Percentiles rank a stretch among this genome's conserved stretches.
phyloP scores from a whole-genome alignment of 768 basidiomycete species.

The Tricholoma flavovirens region DNA sequence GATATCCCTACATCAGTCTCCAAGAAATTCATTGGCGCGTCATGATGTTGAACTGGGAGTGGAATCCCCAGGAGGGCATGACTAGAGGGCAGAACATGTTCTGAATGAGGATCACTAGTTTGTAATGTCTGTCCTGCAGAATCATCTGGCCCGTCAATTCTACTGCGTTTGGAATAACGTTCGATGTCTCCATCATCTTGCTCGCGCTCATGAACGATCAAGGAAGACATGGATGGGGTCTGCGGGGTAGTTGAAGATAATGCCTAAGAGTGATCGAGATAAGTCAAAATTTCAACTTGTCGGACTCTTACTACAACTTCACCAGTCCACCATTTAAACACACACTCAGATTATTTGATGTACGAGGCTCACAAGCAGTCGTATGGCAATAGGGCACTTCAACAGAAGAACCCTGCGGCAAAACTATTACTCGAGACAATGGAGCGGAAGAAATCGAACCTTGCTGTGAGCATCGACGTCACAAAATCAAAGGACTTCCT shows the following conservation, averaged over 20 bases:
- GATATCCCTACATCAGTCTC: conserved; percentile 90
- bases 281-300: conserved; percentile 9
- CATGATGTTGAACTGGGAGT: conserved; percentile 41
- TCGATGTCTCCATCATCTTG: conserved; percentile 39
- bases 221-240: conserved; percentile 26
- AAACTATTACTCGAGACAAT: conserved; percentile 74
- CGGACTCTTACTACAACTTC: conserved; percentile 17
- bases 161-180: conserved; percentile 39
- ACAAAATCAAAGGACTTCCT: conserved; percentile 74
- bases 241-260: background rate
- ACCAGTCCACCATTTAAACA: background rate
- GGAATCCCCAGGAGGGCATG: conserved; percentile 61
- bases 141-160: conserved; percentile 26
- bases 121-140: background rate
- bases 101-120: conserved; percentile 11
- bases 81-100: conserved; percentile 63
- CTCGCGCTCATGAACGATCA: conserved; percentile 46
- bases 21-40: conserved; percentile 51
- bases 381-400: conserved; percentile 56
- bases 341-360: background rate
- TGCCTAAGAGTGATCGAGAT: conserved; percentile 2
- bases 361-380: conserved; percentile 36
- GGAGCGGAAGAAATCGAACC: conserved; percentile 82
- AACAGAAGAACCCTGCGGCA: conserved; percentile 70
- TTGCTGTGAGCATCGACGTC: conserved; percentile 95